These are phyloP conservation scores for Gaeumannomyces tritici DNA, from an alignment of 2,329 filamentous ascomycete genomes.

Conservation along the genomic window DNA sequence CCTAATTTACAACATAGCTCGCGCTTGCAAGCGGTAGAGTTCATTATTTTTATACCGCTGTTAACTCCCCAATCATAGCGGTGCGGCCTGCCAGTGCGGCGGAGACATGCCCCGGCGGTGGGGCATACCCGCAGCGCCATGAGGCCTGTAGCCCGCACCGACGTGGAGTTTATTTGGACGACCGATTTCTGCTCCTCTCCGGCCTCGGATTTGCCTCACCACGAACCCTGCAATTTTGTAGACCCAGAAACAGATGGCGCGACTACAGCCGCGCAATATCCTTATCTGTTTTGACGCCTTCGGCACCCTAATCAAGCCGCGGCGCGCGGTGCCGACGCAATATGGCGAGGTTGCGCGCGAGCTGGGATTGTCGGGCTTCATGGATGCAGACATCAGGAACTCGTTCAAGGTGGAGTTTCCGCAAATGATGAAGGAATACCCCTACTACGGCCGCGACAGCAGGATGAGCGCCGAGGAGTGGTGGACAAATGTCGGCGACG, in stretches of 20 bases:
- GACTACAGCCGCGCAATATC: conserved; percentile 26
- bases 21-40: too few relatives aligned
- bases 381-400: conserved; percentile 26
- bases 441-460: conserved; percentile 48
- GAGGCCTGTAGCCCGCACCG: background rate
- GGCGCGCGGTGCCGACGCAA: conserved; percentile 36
- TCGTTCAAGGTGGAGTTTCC: conserved; percentile 34
- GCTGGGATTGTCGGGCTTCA: conserved; percentile 35
- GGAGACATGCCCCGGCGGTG: too few relatives aligned
- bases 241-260: background rate
- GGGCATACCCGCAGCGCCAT: too few relatives aligned
- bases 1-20: too few relatives aligned
- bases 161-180: background rate
- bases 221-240: background rate
- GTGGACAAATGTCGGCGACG: conserved; percentile 41
- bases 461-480: conserved; percentile 42
- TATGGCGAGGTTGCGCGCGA: conserved; percentile 42
- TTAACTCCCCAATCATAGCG: too few relatives aligned
- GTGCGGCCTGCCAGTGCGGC: too few relatives aligned
- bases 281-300: conserved; percentile 56
- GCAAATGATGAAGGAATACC: conserved; percentile 31
- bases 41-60: too few relatives aligned
- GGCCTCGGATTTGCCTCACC: background rate
- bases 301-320: conserved; percentile 51
- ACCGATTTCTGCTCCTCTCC: background rate